These are phyloP conservation scores for Daldinia eschscholtzii DNA, from an alignment of 2,329 filamentous ascomycete species.

Conservation along the genomic window DNA sequence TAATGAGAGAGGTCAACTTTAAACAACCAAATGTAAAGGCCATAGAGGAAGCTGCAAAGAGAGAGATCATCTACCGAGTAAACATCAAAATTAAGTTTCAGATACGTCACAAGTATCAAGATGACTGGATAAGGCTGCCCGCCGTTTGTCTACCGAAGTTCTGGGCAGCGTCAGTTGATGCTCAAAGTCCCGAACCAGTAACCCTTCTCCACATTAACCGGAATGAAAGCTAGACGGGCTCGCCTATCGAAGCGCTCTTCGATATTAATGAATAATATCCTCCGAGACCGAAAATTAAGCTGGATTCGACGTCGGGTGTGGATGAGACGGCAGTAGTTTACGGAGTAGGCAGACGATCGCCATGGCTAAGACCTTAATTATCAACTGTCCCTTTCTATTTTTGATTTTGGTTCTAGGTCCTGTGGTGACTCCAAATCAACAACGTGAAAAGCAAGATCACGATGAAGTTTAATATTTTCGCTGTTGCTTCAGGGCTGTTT, in stretches of 20 bases:
- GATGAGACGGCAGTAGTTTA: conserved; percentile 43
- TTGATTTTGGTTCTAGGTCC: conserved; percentile 8
- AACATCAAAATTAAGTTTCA: conserved; percentile 19
- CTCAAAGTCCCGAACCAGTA: conserved; percentile 48
- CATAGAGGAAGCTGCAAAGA: neutral
- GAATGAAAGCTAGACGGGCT: conserved; percentile 44
- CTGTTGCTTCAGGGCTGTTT: conserved; percentile 48
- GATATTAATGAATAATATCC: conserved; percentile 49
- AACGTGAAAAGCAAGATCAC: conserved; percentile 20
- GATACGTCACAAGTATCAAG: conserved; percentile 21
- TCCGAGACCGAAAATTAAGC: conserved; percentile 41
- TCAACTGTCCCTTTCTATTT: conserved; percentile 18
- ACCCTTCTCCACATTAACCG: conserved; percentile 49
- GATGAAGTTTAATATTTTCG: conserved; percentile 48
- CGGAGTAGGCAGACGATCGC: conserved; percentile 17
- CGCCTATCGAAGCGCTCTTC: conserved; percentile 47
- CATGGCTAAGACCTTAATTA: conserved; percentile 32
- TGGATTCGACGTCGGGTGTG: conserved; percentile 29
- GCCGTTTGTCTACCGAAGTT: conserved; percentile 14
- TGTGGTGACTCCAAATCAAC: conserved; percentile 1
- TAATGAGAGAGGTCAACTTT: neutral
- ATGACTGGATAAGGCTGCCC: conserved; percentile 9
- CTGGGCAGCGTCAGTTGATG: conserved; percentile 12
- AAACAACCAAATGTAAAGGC: neutral
- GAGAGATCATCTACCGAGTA: conserved; percentile 29